phyloP scores from a whole-genome alignment of 75 land plant species.

The Gnetum montanum region DNA sequence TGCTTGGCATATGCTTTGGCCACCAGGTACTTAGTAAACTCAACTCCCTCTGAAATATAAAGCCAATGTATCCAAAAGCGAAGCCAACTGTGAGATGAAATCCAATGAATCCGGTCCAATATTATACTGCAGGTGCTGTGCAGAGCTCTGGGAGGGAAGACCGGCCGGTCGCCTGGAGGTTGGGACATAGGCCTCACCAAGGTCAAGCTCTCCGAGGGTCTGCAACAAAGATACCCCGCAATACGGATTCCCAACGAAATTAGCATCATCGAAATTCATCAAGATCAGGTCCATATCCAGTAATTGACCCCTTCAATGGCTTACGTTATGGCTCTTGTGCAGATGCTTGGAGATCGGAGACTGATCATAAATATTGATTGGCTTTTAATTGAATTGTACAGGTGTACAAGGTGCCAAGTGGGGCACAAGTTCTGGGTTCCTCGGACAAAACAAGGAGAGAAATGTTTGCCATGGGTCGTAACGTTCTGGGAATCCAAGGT shows the following conservation, averaged over 20 bases:
- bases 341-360: no score
- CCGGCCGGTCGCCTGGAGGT: constrained; percentile 38
- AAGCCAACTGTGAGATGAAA: background rate
- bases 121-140: constrained; percentile 40
- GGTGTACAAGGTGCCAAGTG: constrained; percentile 52
- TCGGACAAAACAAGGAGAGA: constrained; percentile 57
- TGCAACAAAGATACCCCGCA: constrained; percentile 17
- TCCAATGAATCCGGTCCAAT: no score
- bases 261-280: constrained; percentile 25
- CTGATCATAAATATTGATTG: no score
- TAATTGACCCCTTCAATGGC: no score
- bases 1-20: constrained; percentile 37
- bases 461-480: constrained; percentile 58
- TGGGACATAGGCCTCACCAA: constrained; percentile 46
- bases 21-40: constrained; percentile 45
- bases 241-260: constrained; percentile 17
- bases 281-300: constrained; percentile 23
- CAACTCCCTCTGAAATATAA: no score
- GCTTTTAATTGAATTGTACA: constrained; percentile 9
- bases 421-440: constrained; percentile 49
- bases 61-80: no score
- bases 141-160: constrained; percentile 46
- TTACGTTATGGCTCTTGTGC: no score
- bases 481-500: constrained; percentile 79
- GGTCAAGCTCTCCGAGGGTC: constrained; percentile 9